phyloP scores from a whole-genome alignment of 2,329 filamentous ascomycete genomes.

The Phaeophleospora eucalypticola region DNA sequence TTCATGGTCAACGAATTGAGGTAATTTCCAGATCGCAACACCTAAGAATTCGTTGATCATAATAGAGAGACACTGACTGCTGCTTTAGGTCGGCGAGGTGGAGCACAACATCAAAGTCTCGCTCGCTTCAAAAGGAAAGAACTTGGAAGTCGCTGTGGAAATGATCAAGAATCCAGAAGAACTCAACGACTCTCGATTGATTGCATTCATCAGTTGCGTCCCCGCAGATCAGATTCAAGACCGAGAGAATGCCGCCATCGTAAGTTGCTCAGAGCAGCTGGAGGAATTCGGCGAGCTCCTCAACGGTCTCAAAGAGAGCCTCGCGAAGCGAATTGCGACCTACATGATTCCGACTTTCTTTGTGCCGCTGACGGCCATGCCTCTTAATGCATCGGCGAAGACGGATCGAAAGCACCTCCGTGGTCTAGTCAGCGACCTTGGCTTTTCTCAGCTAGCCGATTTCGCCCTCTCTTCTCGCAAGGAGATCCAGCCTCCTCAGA shows the following conservation, averaged over 20 bases:
- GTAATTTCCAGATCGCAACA: no score
- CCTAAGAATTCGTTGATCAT: no score
- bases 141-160: neutral
- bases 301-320: slow-evolving; percentile 36
- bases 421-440: slow-evolving; percentile 10
- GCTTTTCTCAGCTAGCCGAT: neutral
- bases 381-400: slow-evolving; percentile 44
- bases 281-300: neutral
- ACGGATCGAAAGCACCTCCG: neutral
- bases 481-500: no score
- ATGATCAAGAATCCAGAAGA: neutral
- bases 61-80: no score
- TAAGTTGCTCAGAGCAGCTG: neutral
- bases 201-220: slow-evolving; percentile 4
- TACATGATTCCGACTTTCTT: slow-evolving; percentile 43
- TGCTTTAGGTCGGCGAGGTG: no score
- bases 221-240: slow-evolving; percentile 1
- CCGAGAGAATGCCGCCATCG: no score
- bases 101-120: slow-evolving; percentile 31
- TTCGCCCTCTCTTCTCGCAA: neutral
- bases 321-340: slow-evolving; percentile 18
- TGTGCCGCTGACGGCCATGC: slow-evolving; percentile 42
- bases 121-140: neutral
- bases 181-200: neutral
- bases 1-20: slow-evolving; percentile 62